These are phyloP conservation scores for Darksidea phi DNA, from an alignment of 495 filamentous ascomycete species.

Conservation along the genomic window DNA sequence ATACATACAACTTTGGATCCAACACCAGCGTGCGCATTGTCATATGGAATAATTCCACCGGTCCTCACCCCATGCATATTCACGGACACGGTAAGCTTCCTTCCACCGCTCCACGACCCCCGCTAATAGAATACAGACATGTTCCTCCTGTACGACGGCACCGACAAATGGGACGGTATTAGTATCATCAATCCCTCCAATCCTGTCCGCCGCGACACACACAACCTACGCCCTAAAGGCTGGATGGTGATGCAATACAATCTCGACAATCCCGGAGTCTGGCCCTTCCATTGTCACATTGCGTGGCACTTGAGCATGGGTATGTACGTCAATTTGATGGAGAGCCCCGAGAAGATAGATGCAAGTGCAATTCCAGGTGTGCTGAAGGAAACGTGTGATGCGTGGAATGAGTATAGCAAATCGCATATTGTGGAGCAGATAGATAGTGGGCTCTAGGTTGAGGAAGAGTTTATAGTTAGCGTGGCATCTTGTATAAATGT, in stretches of 20 bases:
- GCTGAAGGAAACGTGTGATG: conserved; percentile 36
- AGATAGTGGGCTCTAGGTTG: conserved; percentile 34
- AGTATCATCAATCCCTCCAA: conserved; percentile 19
- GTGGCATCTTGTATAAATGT: neutral
- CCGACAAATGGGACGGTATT: conserved; percentile 23
- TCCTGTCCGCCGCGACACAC: conserved; percentile 25
- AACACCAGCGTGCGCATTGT: conserved; percentile 38
- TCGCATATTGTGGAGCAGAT: conserved; percentile 37
- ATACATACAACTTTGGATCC: conserved; percentile 41
- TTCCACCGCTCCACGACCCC: neutral
- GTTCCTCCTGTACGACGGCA: conserved; percentile 19
- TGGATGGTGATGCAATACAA: conserved; percentile 28
- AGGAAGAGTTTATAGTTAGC: neutral
- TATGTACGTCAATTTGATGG: conserved; percentile 29
- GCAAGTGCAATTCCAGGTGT: conserved; percentile 28
- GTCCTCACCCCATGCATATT: conserved; percentile 29
- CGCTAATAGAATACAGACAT: conserved; percentile 3
- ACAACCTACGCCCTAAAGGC: conserved; percentile 6
- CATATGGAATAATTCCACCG: conserved; percentile 33
- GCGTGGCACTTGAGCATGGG: conserved; percentile 26
- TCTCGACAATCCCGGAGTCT: conserved; percentile 31
- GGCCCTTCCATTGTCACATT: conserved; percentile 35
- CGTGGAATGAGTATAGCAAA: conserved; percentile 34
- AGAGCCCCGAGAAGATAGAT: neutral
- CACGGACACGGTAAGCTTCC: conserved; percentile 28